Evolutionary conservation across 73 alveolate species (phyloP), one percentile per base, ranked within the genome.

Genomic region (Paramecium primaurelia): DNA sequence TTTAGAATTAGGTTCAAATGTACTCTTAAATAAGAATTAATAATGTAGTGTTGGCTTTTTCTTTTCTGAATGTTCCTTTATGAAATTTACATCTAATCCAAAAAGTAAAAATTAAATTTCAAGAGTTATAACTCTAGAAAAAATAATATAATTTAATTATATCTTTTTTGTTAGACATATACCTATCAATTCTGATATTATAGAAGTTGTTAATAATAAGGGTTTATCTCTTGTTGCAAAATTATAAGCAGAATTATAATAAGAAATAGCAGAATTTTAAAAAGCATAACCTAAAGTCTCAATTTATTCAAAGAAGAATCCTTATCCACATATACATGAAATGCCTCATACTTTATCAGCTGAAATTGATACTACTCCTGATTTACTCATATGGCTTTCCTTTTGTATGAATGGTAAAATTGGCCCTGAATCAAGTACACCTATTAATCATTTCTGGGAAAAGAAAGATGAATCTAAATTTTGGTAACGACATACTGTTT

Each of bases 361-460:
- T 42, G 91, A 80, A 47, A 80, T 80, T 3, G 75, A 40, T 36
- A 32, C 91, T 38, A 80, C 91, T 18, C 91, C 91, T 28, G 71
- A 80, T 42, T 28, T 45, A 12, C 75, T 80, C 6, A 2, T 25
- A 4, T 80, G 91, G 91, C 30, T 80, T 3, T 59, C 75, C 10
- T 80, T 42, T 11, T 80, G 91, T 47, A 49, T 80, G 91, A 44
- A 80, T 80, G 91, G 91, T 0, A 47, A 22, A 45, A 47, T 47
- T 6, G 91, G 91, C 3, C 77, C 91, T 20, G 73, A 25, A 26
- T 45, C 77, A 8, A 47, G 30, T 20, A 5, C 49, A 45, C 77
- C 91, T 16, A 44, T 80, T 5, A 26, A 80, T 42, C 91, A 80
- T n/a, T 80, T 80, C 8, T 80, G 91, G 91, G 91, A 80, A 64